A percentile compares a stretch with the other conserved stretches of the same genome.
These are phyloP conservation scores for Neonectria neomacrospora DNA, from an alignment of 2,329 filamentous ascomycete species.

Conservation along the genomic window DNA sequence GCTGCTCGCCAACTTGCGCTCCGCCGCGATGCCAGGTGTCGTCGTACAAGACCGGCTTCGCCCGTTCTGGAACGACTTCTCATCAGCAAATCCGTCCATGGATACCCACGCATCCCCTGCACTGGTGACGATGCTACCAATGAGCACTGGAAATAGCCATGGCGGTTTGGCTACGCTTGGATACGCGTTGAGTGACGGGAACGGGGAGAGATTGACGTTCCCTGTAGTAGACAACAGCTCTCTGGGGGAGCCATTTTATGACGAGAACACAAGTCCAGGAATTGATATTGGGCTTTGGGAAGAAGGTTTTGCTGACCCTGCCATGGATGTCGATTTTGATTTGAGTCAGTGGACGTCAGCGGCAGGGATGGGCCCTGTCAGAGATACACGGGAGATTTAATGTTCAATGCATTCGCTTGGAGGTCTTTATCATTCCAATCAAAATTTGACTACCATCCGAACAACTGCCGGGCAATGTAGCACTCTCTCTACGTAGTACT, in stretches of 20 bases:
- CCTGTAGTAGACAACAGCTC: constrained; percentile 45
- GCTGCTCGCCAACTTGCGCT: constrained; percentile 8
- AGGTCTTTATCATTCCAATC: too few relatives aligned
- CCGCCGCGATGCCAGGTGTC: background rate
- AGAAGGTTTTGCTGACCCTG: constrained; percentile 51
- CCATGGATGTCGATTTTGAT: constrained; percentile 48
- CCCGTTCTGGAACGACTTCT: background rate
- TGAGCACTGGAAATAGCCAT: background rate
- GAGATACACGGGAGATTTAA: background rate
- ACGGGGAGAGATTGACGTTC: constrained; percentile 36
- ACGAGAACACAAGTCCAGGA: constrained; percentile 41
- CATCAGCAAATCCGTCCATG: background rate
- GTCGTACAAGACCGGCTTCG: background rate
- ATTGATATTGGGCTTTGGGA: constrained; percentile 53
- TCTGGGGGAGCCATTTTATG: constrained; percentile 46
- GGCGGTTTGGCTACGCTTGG: background rate
- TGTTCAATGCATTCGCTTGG: too few relatives aligned
- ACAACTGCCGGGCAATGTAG: background rate
- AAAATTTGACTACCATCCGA: too few relatives aligned
- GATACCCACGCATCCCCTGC: background rate
- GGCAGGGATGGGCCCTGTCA: constrained; percentile 17
- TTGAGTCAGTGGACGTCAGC: constrained; percentile 42
- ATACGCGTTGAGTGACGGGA: background rate
- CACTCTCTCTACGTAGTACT: too few relatives aligned
- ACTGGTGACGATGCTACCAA: background rate